Evolutionary conservation across 1,284 basidiomycete genomes (phyloP).

Genomic region (Meira nashicola): DNA sequence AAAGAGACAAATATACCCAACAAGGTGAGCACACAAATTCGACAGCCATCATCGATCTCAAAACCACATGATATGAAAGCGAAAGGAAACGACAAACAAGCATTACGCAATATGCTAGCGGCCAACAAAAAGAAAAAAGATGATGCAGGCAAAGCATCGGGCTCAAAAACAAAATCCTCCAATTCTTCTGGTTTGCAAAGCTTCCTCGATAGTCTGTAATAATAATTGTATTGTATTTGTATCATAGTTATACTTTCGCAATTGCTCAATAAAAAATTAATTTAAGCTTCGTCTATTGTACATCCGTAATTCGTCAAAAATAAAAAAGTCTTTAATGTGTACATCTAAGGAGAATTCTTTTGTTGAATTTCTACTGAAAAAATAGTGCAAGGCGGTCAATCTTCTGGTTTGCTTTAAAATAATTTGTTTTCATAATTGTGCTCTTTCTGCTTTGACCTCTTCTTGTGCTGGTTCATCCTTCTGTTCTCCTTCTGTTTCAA

Average conservation of each 20-base stretch:
- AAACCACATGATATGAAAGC: background rate
- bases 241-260: background rate
- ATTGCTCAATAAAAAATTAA: background rate
- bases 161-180: background rate
- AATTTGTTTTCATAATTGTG: background rate
- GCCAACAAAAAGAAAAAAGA: constrained; percentile 4
- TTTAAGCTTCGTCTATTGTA: background rate
- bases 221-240: background rate
- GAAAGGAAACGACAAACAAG: background rate
- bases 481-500: background rate
- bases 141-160: background rate
- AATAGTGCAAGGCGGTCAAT: background rate
- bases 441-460: background rate
- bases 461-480: background rate
- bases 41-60: background rate
- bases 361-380: background rate
- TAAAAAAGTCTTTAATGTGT: background rate
- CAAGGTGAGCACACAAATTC: background rate
- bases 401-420: background rate
- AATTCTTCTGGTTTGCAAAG: background rate
- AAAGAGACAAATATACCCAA: background rate
- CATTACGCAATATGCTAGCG: background rate
- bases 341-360: background rate
- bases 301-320: background rate
- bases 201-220: constrained; percentile 4